phyloP scores from a whole-genome alignment of 2,329 filamentous ascomycete genomes.

The Beauveria bassiana region DNA sequence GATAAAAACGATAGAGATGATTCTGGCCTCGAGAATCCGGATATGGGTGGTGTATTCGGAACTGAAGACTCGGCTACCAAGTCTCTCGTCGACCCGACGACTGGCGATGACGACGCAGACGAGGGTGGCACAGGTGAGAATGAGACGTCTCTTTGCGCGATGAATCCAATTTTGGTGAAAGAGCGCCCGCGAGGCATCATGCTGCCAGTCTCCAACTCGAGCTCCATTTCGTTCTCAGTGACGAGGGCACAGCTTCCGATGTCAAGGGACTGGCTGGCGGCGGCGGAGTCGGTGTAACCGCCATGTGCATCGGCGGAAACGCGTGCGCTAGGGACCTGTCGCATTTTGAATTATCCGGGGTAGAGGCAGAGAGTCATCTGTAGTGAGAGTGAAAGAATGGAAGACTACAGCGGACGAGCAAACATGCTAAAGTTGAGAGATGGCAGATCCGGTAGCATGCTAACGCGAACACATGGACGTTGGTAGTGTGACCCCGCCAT shows the following conservation, averaged over 20 bases:
- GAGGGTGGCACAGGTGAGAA: constrained; percentile 7
- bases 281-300: background rate
- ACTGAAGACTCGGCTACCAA: constrained; percentile 15
- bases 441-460: background rate
- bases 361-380: background rate
- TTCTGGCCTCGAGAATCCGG: constrained; percentile 20
- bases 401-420: background rate
- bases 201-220: background rate
- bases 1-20: constrained; percentile 39
- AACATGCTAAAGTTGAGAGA: background rate
- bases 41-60: constrained; percentile 21
- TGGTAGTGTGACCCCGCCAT: constrained; percentile 7
- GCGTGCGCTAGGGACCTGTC: constrained; percentile 12
- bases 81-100: background rate
- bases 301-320: background rate
- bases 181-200: background rate
- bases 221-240: constrained; percentile 25
- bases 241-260: constrained; percentile 28
- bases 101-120: constrained; percentile 4
- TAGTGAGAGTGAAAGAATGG: background rate
- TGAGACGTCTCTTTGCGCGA: background rate
- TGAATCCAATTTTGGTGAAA: background rate
- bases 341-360: constrained; percentile 12
- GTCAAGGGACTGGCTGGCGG: constrained; percentile 12
- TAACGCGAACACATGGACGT: background rate